Evolutionary conservation across 2,329 filamentous ascomycete species (phyloP), one percentile per base, ranked within the genome.

Genomic region (Chaetothyriales sp.): DNA sequence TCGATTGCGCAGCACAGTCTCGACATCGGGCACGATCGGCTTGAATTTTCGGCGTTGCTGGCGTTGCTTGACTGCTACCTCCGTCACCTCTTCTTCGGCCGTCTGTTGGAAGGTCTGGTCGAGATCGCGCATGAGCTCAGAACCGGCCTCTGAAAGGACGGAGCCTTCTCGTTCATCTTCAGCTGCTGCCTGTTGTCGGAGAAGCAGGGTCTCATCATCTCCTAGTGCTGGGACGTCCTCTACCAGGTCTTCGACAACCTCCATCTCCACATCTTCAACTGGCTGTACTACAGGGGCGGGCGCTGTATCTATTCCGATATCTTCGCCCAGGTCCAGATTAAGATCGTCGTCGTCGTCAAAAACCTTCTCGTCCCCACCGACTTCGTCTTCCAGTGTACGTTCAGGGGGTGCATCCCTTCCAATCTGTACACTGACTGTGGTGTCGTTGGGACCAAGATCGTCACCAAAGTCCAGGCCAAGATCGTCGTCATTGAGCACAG

Each of bases 361-460:
- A 36, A 72, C 72, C 50, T 72, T 73, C 52, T 77, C 76, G 45
- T 75, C 73, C 36, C 64, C 62, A 19, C 62, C 56, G 42, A 74
- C 64, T 49, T 89, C 78, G 57, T 85, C 80, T 42, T 86, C 81
- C 57, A 86, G 69, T 1, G 79, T 72, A 45, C 78, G 75, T 20
- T 83, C 73, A 15, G 78, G 74, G 3, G 85, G 81, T 18, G 85
- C 89, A 59, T 94, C 83, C 80, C 90, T 84, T 62, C 90, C 92
- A 60, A 87, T 75, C 81, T 98, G 92, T 52, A 95, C 81, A 61
- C 82, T 92, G 53, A 72, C 68, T 50, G 73, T 68, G 49, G 79
- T 76, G 32, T 76, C 79, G 54, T 87, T 76, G 57, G 87, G 72
- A 58, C 80, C 81, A 55, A 78, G 73, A 53, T 79, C 72, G 54